Base-by-base conservation (phyloP, 129 eudicot genomes). In the Artemisia annua region DNA sequence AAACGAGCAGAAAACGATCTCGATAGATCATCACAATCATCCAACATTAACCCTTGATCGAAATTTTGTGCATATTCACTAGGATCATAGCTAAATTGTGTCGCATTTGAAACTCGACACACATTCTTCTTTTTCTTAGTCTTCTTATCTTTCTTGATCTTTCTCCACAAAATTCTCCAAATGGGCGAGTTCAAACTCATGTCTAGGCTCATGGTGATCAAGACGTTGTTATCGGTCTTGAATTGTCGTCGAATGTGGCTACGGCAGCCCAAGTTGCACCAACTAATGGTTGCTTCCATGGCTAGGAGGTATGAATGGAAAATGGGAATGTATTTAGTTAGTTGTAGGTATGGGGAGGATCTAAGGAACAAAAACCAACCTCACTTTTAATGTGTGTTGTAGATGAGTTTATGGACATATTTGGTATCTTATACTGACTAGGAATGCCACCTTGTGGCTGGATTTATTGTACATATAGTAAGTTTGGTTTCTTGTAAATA, bases 1-100 rank as follows among this genome's bases (percentile, higher is more conserved):
- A 90, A 90, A 14, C 91, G 88, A 80, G 97, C 91, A 3, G 97
- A 90, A 69, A 90, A 90, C 1, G 95, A 83, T 15, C 89, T 70
- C 1, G 84, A 77, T 17, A 90, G 76, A 44, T 77, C 87, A 69
- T 83, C 97, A 12, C 57, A 75, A 63, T 71, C 82, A 64, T 75
- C 79, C 74, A 75, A 71, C 75, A 52, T 49, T 13, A 43, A 72
- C 1, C 89, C 89, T 20, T 83, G 79, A 81, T 90, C 97, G 18
- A 87, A 90, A 62, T 90, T 87, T 74, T 83, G 89, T 0, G 97
- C 80, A 69, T 90, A 90, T 63, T 91, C 84, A 54, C 70, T 60
- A 3, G 91, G 85, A 82, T 87, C 81, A 68, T 90, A 90, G 46
- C 84, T 76, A 55, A 83, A 86, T 54, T 61, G 71, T 54, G 73